phyloP scores from a whole-genome alignment of 352 stramenopile species.

The Phytophthora boehmeriae region DNA sequence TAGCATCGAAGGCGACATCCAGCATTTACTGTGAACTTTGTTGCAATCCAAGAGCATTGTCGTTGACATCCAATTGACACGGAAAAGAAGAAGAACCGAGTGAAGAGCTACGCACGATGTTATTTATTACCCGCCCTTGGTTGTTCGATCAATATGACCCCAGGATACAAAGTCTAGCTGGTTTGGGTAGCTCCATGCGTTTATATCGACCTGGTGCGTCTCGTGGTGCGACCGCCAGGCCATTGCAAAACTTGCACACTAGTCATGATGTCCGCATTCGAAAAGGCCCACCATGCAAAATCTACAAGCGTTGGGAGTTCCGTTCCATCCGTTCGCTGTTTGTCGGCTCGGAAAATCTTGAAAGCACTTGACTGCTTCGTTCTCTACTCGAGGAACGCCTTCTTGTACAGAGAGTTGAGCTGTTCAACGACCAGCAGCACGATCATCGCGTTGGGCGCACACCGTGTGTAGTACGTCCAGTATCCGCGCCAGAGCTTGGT shows the following conservation, averaged over 20 bases:
- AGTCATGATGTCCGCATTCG: conserved; percentile 8
- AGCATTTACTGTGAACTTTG: conserved; percentile 30
- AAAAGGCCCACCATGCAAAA: conserved; percentile 16
- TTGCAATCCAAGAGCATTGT: not conserved
- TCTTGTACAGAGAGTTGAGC: conserved; percentile 90
- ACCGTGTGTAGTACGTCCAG: conserved; percentile 98
- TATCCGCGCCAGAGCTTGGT: conserved; percentile 97
- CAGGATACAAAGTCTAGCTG: conserved; percentile 18
- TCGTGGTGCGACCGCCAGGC: not conserved
- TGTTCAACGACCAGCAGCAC: conserved; percentile 98
- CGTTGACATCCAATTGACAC: no score
- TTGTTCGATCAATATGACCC: conserved; percentile 9
- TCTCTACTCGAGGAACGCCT: conserved; percentile 57
- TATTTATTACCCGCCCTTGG: conserved; percentile 35
- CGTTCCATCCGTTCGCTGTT: conserved; percentile 13
- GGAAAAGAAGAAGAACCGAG: not conserved
- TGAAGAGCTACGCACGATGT: conserved; percentile 34
- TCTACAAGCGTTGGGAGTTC: conserved; percentile 31
- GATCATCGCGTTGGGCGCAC: conserved; percentile 99
- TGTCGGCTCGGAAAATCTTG: conserved; percentile 3
- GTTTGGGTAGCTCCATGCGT: conserved; percentile 12
- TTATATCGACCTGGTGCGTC: conserved; percentile 20
- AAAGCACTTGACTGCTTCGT: conserved; percentile 13
- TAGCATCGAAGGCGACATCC: conserved; percentile 41
- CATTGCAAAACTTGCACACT: conserved; percentile 20